phyloP scores from a whole-genome alignment of 139 green algal genomes.

The Deuterostichococcus epilithicus region DNA sequence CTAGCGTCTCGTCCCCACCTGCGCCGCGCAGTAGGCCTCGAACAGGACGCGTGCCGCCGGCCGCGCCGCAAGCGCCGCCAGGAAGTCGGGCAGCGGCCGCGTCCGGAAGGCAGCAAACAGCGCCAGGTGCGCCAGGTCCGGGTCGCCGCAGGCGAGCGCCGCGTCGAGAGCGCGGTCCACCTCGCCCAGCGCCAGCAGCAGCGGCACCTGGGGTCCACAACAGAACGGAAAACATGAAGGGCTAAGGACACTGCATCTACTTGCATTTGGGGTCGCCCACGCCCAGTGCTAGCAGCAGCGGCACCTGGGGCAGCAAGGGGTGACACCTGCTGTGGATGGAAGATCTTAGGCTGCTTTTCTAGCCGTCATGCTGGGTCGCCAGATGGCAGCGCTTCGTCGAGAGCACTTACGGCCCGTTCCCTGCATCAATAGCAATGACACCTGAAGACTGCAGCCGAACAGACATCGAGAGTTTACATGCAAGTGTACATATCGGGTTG shows the following conservation, averaged over 20 bases:
- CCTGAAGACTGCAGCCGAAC: too few species aligned
- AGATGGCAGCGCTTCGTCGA: too few species aligned
- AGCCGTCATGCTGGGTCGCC: too few species aligned
- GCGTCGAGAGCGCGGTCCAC: slow-evolving; percentile 57
- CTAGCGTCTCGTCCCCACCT: too few species aligned
- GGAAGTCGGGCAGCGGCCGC: slow-evolving; percentile 41
- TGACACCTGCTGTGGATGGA: too few species aligned
- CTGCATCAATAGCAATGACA: too few species aligned
- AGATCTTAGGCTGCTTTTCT: too few species aligned
- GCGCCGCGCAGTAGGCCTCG: slow-evolving; percentile 54
- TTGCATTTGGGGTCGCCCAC: slow-evolving; percentile 25
- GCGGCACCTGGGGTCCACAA: slow-evolving; percentile 34
- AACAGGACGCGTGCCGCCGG: slow-evolving; percentile 51
- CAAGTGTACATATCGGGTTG: too few species aligned
- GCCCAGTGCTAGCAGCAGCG: slow-evolving; percentile 52
- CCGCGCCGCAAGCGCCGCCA: slow-evolving; percentile 30
- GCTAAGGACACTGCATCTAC: too few species aligned
- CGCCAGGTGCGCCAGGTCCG: slow-evolving; percentile 76
- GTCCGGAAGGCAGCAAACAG: slow-evolving; percentile 54
- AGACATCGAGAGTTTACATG: too few species aligned
- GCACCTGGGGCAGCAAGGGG: too few species aligned
- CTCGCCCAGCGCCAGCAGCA: slow-evolving; percentile 55
- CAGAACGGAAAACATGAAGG: not conserved
- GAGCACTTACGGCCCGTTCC: too few species aligned
- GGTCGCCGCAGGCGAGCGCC: slow-evolving; percentile 72